A percentile compares a stretch with the other conserved stretches of the same genome.
These are phyloP conservation scores for Lepidium campestre DNA, from an alignment of 441 rosid genomes.

Conservation along the genomic window DNA sequence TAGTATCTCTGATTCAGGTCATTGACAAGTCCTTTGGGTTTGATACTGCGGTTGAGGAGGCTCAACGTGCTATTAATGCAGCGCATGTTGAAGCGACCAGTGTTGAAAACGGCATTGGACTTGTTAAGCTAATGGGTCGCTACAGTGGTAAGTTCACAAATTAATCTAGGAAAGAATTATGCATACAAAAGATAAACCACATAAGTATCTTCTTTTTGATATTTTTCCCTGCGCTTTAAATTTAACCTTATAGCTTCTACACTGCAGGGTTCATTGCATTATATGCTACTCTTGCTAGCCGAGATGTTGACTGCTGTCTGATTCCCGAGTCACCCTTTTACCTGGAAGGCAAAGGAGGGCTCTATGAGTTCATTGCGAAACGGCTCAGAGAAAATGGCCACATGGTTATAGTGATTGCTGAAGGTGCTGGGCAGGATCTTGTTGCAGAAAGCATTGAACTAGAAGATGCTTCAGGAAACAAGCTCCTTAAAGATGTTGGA, in stretches of 20 bases:
- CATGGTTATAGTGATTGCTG: conserved; percentile 78
- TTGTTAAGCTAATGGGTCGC: conserved; percentile 86
- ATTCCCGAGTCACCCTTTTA: conserved; percentile 86
- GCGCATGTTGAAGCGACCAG: conserved; percentile 85
- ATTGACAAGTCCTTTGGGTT: conserved; percentile 85
- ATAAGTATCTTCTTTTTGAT: not conserved
- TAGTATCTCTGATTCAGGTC: conserved; percentile 41
- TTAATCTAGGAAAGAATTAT: not conserved
- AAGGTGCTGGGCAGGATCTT: conserved; percentile 86
- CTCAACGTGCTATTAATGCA: conserved; percentile 82
- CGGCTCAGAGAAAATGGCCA: conserved; percentile 72
- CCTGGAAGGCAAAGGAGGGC: conserved; percentile 78
- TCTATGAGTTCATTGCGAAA: conserved; percentile 50
- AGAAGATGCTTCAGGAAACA: conserved; percentile 81
- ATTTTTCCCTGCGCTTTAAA: not conserved
- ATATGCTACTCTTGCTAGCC: conserved; percentile 79
- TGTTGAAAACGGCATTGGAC: conserved; percentile 67
- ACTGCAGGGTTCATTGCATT: conserved; percentile 74
- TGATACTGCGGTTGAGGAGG: conserved; percentile 88
- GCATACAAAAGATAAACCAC: not conserved
- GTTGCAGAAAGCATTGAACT: conserved; percentile 41
- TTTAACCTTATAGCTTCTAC: conserved; percentile 2
- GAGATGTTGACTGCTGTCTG: conserved; percentile 85
- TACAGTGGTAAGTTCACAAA: conserved; percentile 49
- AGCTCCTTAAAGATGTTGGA: conserved; percentile 68